These are phyloP conservation scores for Pythium rishiriense DNA, from an alignment of 352 stramenopile genomes.

Conservation along the genomic window DNA sequence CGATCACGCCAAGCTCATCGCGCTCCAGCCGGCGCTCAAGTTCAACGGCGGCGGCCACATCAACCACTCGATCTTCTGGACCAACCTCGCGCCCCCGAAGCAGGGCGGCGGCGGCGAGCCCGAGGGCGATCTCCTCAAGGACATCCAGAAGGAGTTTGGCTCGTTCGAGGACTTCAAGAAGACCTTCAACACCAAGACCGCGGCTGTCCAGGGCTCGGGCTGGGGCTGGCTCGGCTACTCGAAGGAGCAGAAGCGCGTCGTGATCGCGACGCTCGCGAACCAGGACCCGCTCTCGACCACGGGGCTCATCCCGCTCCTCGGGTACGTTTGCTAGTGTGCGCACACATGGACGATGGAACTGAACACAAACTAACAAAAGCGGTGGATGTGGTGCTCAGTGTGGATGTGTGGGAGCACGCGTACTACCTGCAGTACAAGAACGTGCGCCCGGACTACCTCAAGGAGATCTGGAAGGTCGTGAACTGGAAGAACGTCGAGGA, in stretches of 20 bases:
- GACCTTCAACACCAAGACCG: slow-evolving; percentile 84
- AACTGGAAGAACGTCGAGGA: slow-evolving; percentile 94
- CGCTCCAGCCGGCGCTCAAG: slow-evolving; percentile 91
- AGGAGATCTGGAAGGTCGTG: slow-evolving; percentile 93
- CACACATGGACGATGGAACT: too few species aligned
- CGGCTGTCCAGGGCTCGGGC: slow-evolving; percentile 95
- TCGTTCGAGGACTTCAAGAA: slow-evolving; percentile 93
- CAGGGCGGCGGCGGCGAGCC: slow-evolving; percentile 82
- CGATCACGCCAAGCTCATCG: slow-evolving; percentile 92
- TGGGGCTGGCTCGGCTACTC: slow-evolving; percentile 98
- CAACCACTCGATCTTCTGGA: slow-evolving; percentile 99
- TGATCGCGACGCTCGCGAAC: slow-evolving; percentile 91
- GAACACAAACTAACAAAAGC: not conserved
- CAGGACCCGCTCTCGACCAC: slow-evolving; percentile 96
- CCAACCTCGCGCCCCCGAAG: slow-evolving; percentile 89
- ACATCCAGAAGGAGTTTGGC: slow-evolving; percentile 93
- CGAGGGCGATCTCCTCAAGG: slow-evolving; percentile 79
- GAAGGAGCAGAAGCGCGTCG: slow-evolving; percentile 79
- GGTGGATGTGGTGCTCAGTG: slow-evolving; percentile 42
- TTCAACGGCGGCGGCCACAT: slow-evolving; percentile 99
- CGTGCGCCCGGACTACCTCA: slow-evolving; percentile 94
- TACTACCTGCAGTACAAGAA: slow-evolving; percentile 98
- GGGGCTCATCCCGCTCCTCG: slow-evolving; percentile 95
- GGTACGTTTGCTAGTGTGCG: slow-evolving; percentile 27
- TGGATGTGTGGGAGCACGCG: slow-evolving; percentile 98